These are phyloP conservation scores for Pestalotiopsis sp. DNA, from an alignment of 2,329 filamentous ascomycete species.

Conservation along the genomic window DNA sequence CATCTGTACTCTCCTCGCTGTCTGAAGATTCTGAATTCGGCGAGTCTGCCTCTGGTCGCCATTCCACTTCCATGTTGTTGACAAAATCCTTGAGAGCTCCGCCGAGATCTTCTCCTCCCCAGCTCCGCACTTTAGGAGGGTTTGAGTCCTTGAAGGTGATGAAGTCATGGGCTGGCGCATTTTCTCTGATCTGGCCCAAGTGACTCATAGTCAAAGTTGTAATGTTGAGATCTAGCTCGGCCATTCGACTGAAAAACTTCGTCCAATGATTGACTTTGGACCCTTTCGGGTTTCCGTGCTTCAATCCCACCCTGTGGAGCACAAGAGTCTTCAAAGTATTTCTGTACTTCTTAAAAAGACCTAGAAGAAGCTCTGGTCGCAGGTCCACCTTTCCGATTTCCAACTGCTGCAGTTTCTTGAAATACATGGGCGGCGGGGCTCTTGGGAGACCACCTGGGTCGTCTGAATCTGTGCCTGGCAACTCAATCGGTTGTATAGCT, in stretches of 20 bases:
- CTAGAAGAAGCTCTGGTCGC: slow-evolving; percentile 32
- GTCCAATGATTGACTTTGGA: slow-evolving; percentile 38
- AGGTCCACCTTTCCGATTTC: slow-evolving; percentile 46
- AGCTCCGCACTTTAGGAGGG: slow-evolving; percentile 4
- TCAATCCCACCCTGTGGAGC: slow-evolving; percentile 46
- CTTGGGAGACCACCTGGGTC: not conserved
- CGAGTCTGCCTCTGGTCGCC: slow-evolving; percentile 19
- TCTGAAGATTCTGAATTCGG: not conserved
- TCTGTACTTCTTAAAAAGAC: slow-evolving; percentile 44
- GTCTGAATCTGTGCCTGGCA: not conserved
- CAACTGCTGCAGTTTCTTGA: slow-evolving; percentile 41
- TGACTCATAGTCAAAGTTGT: slow-evolving; percentile 34
- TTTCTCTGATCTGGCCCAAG: slow-evolving; percentile 18
- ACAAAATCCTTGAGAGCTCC: slow-evolving; percentile 36
- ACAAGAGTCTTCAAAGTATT: slow-evolving; percentile 46
- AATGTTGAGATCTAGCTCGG: slow-evolving; percentile 35
- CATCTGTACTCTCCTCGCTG: slow-evolving; percentile 19
- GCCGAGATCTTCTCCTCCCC: slow-evolving; percentile 38
- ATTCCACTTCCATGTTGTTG: slow-evolving; percentile 16
- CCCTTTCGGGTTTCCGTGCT: not conserved
- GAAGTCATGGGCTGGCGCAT: slow-evolving; percentile 20
- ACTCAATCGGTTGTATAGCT: slow-evolving; percentile 10
- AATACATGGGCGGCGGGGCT: slow-evolving; percentile 27
- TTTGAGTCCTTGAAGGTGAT: slow-evolving; percentile 1
- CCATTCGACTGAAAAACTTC: slow-evolving; percentile 39